Base-by-base conservation (phyloP, 2,329 filamentous ascomycete genomes). In the Ophiostoma angusticollis region DNA sequence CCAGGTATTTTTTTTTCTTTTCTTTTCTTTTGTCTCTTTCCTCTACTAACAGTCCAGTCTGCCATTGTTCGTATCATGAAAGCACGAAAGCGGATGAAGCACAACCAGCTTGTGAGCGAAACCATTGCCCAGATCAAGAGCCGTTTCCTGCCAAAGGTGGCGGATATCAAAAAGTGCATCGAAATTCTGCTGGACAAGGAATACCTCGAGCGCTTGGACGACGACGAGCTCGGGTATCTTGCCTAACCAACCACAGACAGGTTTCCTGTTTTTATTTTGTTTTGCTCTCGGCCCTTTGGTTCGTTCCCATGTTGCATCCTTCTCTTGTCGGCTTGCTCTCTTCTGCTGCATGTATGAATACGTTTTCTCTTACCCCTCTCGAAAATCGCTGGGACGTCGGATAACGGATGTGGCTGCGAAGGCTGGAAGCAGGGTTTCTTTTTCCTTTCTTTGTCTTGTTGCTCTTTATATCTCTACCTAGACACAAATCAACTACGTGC, bases 21-120 rank as follows among this genome's bases (percentile, higher is more conserved):
- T 40, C 6, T 30, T 7, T 39, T 24, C 6, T 40, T 14, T 31
- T 28, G 7, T 22, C 24, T 8, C 12, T 9, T 33, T 22, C 9
- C 16, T 13, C 1, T 28, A 12, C 45, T 54, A 45, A 52, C 44
- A 18, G 7, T 40, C 9, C 49, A 98, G 89, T 96, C 91, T 46
- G 87, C 89, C 18, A 96, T 98, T 59, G 91, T 98, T 41, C 84
- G 91, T 54, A 95, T 98, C 66, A 98, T 98, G 91, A 98, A 98
- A 68, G 93, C 89, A 4, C 81, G 91, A 45, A 96, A 98, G 77
- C 84, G 81, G 65, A 93, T 96, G 84, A 96, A 95, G 74, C 89
- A 98, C 63, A 78, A 80, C 45, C 82, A 91, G 55, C 78, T 98
- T 11, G 86, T 98, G 39, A 80, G 84, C 55, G 91, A 98, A 63